Evolutionary conservation across 805 yeast genomes (phyloP).

Genomic region (Suhomyces sp.): DNA sequence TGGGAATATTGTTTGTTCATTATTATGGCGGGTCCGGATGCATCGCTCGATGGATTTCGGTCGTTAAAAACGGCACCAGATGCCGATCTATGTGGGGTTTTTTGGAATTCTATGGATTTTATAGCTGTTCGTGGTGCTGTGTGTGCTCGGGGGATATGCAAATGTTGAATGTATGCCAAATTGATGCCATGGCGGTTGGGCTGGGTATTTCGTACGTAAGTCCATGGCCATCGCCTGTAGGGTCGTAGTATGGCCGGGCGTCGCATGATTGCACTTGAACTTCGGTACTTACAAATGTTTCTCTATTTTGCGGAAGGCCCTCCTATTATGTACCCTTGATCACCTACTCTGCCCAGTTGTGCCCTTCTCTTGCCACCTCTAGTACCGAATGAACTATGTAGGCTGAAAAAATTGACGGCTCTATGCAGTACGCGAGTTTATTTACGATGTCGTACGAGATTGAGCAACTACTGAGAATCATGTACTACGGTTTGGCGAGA

Average conservation of each 20-base stretch:
- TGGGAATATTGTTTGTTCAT: slow-evolving; percentile 7
- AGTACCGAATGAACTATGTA: not conserved
- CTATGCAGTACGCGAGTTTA: not conserved
- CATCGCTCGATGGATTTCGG: not conserved
- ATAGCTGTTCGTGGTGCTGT: not conserved
- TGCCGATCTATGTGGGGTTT: not conserved
- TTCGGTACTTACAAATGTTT: not conserved
- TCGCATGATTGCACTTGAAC: not conserved
- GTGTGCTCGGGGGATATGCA: not conserved
- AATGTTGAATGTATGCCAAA: not conserved
- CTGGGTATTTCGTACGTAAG: not conserved
- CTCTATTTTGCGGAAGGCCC: not conserved
- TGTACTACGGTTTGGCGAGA: not conserved
- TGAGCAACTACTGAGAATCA: not conserved
- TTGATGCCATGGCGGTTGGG: not conserved
- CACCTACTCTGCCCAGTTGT: not conserved
- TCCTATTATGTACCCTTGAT: not conserved
- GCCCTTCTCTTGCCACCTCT: not conserved
- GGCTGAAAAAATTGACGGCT: not conserved
- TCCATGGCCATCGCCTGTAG: not conserved
- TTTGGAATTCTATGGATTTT: not conserved
- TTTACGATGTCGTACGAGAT: not conserved
- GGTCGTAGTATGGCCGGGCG: not conserved
- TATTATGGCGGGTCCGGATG: slow-evolving; percentile 1
- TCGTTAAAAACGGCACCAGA: not conserved